Base-by-base conservation (phyloP, 768 basidiomycete genomes). In the Tricholoma sp. region DNA sequence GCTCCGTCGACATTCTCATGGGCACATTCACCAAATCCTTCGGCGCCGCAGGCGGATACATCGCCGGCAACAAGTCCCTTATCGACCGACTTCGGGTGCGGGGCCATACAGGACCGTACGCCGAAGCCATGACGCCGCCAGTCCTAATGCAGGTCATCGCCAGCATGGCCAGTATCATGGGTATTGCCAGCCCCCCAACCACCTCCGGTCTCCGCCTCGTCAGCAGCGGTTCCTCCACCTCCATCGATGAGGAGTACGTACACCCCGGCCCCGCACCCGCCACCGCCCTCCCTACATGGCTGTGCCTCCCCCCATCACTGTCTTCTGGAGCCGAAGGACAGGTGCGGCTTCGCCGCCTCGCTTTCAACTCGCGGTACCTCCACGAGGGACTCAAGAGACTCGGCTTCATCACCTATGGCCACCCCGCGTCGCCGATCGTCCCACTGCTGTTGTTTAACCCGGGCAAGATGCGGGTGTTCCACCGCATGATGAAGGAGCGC, bases 1-100 rank as follows among this genome's bases (percentile, higher is more conserved):
- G 80, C 2, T 78, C 79, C 7, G 81, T 98, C 60, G 97, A 99
- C 66, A 80, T 99, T 59, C 83, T 97, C 59, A 99, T 99, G 97
- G 97, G 97, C 50, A 99, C 97, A 0, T 97, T 99, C 71, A 99
- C 96, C 24, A 93, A 92, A 70, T 92, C 91, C 0, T 95, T 95
- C 65, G 93, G 92, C 54, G 90, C 94, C 0, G 89, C 94, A 0
- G 96, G 96, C 47, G 96, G 97, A 3, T 98, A 98, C 73, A 87
- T 99, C 59, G 81, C 95, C 3, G 95, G 94, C 6, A 84, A 74
- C 62, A 94, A 91, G 65, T 70, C 76, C 2, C 75, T 96, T 58
- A 88, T 98, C 60, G 87, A 93, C 61, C 78, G 85, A 5, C 80
- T 99, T 7, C 90, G 95, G 12, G 65, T 94, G 20, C 80, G 83